phyloP scores from a whole-genome alignment of 768 basidiomycete genomes.

The Mycena kentingensis region DNA sequence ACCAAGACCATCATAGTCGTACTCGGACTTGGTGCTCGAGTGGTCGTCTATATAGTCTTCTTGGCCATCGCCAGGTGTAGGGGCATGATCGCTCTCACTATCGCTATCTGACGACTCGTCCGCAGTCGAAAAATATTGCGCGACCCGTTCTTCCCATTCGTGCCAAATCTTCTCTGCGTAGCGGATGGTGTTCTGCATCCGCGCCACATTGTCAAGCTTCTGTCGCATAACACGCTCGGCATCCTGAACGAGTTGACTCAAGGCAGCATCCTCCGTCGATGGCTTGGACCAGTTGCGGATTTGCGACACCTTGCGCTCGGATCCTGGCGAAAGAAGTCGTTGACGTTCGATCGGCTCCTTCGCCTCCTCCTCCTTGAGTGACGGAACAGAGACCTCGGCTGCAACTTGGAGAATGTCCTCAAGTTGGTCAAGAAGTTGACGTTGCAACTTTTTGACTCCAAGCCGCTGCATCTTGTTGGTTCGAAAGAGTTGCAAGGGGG shows the following conservation, averaged over 20 bases:
- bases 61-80: constrained; percentile 39
- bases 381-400: constrained; percentile 80
- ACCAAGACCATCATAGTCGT: constrained; percentile 51
- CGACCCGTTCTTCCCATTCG: constrained; percentile 94
- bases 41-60: constrained; percentile 47
- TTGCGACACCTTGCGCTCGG: constrained; percentile 83
- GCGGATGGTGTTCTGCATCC: constrained; percentile 95
- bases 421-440: constrained; percentile 79
- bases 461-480: constrained; percentile 76
- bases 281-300: constrained; percentile 89
- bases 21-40: constrained; percentile 68
- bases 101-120: constrained; percentile 41
- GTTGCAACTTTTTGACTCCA: constrained; percentile 79
- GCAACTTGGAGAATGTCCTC: constrained; percentile 84
- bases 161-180: constrained; percentile 97
- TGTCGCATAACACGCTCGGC: constrained; percentile 87
- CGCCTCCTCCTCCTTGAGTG: constrained; percentile 88
- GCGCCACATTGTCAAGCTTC: constrained; percentile 92
- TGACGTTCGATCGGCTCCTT: constrained; percentile 93
- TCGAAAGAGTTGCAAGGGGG: constrained; percentile 77
- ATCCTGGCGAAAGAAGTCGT: constrained; percentile 82
- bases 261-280: constrained; percentile 79
- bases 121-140: constrained; percentile 57
- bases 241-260: constrained; percentile 82
- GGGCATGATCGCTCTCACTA: constrained; percentile 50